Conservation (phyloP, 176 grass and related monocot genomes). For the Areca catechu region DNA sequence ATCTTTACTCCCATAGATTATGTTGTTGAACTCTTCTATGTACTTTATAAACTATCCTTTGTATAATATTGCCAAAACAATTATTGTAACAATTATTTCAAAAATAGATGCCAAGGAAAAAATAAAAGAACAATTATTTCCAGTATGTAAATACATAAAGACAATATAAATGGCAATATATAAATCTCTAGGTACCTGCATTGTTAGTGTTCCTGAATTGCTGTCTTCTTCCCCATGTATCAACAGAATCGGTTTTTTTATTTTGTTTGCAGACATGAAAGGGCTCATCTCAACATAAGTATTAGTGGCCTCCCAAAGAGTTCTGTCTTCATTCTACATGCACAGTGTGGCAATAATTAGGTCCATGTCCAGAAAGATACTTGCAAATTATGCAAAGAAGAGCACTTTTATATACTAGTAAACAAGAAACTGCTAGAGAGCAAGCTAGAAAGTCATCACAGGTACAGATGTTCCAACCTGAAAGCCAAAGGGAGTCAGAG, state of each 20-base stretch:
- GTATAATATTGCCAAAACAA: too few species aligned
- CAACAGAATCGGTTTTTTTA: constrained; percentile 96
- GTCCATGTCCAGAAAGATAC: background rate
- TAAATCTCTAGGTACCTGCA: constrained; percentile 51
- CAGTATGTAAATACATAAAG: too few species aligned
- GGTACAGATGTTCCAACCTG: constrained; percentile 32
- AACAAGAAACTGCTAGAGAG: too few species aligned
- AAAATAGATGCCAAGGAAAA: too few species aligned
- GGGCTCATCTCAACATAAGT: constrained; percentile 97
- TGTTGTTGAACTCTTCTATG: too few species aligned
- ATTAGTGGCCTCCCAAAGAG: constrained; percentile 83
- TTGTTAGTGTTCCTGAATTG: constrained; percentile 94
- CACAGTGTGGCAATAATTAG: constrained; percentile 4
- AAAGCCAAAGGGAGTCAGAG: constrained; percentile 98
- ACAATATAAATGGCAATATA: too few species aligned
- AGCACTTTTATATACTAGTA: too few species aligned
- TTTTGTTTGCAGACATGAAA: constrained; percentile 97
- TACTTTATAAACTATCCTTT: too few species aligned
- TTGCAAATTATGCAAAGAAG: background rate
- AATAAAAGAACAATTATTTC: too few species aligned
- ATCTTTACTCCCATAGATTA: too few species aligned
- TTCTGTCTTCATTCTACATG: constrained; percentile 93
- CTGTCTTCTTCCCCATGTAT: constrained; percentile 98
- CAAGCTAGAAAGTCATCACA: too few species aligned
- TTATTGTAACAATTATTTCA: too few species aligned